These are phyloP conservation scores for Boletellus ananiceps DNA, from an alignment of 768 basidiomycete genomes.

Conservation along the genomic window DNA sequence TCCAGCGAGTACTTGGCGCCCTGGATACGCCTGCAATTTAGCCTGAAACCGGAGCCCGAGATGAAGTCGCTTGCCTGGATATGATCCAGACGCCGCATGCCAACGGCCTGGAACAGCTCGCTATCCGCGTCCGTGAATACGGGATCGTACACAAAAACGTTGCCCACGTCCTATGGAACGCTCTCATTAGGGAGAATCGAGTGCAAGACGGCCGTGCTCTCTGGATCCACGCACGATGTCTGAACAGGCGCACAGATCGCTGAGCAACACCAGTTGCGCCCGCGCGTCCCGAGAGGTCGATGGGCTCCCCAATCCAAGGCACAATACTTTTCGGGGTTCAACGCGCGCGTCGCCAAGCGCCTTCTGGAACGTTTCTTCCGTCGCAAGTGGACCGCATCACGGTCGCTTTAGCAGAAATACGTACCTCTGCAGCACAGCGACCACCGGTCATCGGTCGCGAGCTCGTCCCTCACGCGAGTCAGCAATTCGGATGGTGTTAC, in stretches of 20 bases:
- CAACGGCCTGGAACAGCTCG: constrained; percentile 40
- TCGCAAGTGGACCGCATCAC: neutral
- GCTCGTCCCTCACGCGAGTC: constrained; percentile 41
- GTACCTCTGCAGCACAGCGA: constrained; percentile 51
- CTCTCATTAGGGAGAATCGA: neutral
- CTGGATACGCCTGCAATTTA: constrained; percentile 22
- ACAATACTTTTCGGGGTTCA: constrained; percentile 42
- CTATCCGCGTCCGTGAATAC: constrained; percentile 63
- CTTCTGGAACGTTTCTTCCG: constrained; percentile 35
- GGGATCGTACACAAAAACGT: constrained; percentile 63
- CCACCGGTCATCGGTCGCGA: constrained; percentile 47
- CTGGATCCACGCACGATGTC: constrained; percentile 50
- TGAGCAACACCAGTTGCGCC: constrained; percentile 65
- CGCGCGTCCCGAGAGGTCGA: constrained; percentile 54
- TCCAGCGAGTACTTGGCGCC: constrained; percentile 29
- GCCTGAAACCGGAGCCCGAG: constrained; percentile 3
- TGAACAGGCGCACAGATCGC: constrained; percentile 48
- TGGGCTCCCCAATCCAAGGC: constrained; percentile 76
- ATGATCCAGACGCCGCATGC: constrained; percentile 35
- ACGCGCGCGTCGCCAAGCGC: constrained; percentile 27
- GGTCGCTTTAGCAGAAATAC: constrained; percentile 28
- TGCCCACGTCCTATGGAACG: constrained; percentile 39
- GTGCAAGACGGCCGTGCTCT: constrained; percentile 2
- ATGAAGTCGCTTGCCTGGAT: constrained; percentile 46
- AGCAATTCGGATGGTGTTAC: constrained; percentile 37